Evolutionary conservation across 176 grass and related monocot species (phyloP).

Genomic region (Musa troglodytarum): DNA sequence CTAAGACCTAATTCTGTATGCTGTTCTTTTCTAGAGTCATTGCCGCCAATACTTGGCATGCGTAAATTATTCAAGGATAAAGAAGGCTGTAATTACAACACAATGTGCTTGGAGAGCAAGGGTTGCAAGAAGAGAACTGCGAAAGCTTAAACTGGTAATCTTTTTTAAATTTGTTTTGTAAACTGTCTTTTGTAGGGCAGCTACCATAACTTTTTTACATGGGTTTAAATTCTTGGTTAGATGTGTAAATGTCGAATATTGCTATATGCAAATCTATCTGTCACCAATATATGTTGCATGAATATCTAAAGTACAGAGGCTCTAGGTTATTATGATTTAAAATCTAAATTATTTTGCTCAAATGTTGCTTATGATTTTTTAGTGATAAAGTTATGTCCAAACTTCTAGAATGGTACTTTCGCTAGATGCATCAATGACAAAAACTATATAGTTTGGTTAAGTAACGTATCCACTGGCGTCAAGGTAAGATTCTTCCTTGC

Average conservation of each 20-base stretch:
- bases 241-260: not conserved
- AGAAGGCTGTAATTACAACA: constrained; percentile 75
- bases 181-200: not conserved
- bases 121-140: constrained; percentile 83
- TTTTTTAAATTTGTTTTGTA: not conserved
- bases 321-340: not conserved
- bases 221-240: not conserved
- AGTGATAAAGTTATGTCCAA: no score
- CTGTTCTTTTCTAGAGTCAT: constrained; percentile 54
- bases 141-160: constrained; percentile 86
- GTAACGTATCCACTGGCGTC: no score
- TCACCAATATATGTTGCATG: not conserved
- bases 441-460: no score
- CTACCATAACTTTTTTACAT: not conserved
- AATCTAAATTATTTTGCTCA: not conserved
- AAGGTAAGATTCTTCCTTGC: no score
- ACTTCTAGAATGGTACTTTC: no score
- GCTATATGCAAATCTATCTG: not conserved
- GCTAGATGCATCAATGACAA: no score
- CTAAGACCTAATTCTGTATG: not conserved
- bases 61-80: constrained; percentile 72
- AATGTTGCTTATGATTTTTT: not conserved
- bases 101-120: constrained; percentile 98
- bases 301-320: not conserved
- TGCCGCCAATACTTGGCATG: constrained; percentile 71